phyloP scores from a whole-genome alignment of 1,139 yeast species.

The Candida sp. region DNA sequence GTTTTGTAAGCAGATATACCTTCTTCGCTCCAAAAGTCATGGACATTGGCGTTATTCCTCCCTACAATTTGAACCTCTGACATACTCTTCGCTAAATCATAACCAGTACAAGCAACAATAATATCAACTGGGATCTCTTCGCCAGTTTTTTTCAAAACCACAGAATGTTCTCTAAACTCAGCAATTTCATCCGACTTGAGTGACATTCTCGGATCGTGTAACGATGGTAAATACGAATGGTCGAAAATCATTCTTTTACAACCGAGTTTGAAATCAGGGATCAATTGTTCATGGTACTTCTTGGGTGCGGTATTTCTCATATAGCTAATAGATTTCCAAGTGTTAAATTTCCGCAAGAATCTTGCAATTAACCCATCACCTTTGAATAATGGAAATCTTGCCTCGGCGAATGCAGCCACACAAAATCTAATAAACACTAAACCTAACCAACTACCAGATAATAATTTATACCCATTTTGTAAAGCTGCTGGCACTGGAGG shows the following conservation, averaged over 20 bases:
- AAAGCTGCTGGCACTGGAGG: slow-evolving; percentile 34
- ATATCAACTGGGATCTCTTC: slow-evolving; percentile 31
- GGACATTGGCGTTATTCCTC: slow-evolving; percentile 19
- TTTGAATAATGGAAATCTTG: slow-evolving; percentile 32
- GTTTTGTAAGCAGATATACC: slow-evolving; percentile 39
- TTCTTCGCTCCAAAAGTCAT: slow-evolving; percentile 23
- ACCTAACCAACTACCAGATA: slow-evolving; percentile 24
- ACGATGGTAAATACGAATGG: slow-evolving; percentile 30
- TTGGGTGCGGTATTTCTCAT: slow-evolving; percentile 32
- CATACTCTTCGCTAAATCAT: slow-evolving; percentile 20
- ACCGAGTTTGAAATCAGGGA: slow-evolving; percentile 41
- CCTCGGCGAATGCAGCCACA: slow-evolving; percentile 28
- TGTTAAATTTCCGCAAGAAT: slow-evolving; percentile 22
- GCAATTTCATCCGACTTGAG: slow-evolving; percentile 22
- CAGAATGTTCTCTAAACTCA: slow-evolving; percentile 24
- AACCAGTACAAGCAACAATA: slow-evolving; percentile 46
- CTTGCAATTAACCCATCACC: slow-evolving; percentile 28
- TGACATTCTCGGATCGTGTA: slow-evolving; percentile 29
- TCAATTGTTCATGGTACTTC: slow-evolving; percentile 26
- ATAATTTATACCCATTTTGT: slow-evolving; percentile 17
- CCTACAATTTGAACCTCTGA: slow-evolving; percentile 22
- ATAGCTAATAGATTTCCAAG: slow-evolving; percentile 18
- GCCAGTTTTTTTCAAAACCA: slow-evolving; percentile 28
- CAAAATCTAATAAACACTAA: slow-evolving; percentile 25
- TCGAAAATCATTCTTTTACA: slow-evolving; percentile 43